A percentile compares a stretch with the other conserved stretches of the same genome.
Conservation (phyloP, 495 filamentous ascomycete species). For the Xylaria longipes region DNA sequence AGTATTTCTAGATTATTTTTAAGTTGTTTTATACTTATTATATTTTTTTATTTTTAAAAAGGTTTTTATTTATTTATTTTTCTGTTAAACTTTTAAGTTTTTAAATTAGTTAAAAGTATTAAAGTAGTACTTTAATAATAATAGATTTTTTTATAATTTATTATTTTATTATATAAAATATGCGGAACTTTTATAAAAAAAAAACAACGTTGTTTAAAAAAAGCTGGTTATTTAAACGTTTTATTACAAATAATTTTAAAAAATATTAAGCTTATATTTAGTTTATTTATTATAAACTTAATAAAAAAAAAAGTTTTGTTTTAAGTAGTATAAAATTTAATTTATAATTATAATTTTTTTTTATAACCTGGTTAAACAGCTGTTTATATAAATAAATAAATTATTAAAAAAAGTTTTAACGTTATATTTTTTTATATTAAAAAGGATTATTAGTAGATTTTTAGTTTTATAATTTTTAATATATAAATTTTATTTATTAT, state of each 20-base stretch:
- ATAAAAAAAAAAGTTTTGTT: too few relatives aligned
- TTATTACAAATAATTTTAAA: too few relatives aligned
- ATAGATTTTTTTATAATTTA: background rate
- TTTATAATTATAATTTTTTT: background rate
- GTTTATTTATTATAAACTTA: too few relatives aligned
- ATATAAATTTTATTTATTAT: background rate
- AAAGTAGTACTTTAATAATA: background rate
- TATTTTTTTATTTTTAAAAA: background rate
- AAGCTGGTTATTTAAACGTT: too few relatives aligned
- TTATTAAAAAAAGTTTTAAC: background rate
- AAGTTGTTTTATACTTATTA: background rate
- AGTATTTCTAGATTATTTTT: background rate
- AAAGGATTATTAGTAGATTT: background rate
- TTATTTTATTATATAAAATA: background rate
- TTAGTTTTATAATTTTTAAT: background rate
- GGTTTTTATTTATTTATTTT: too few relatives aligned
- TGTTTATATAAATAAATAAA: background rate
- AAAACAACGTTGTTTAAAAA: background rate
- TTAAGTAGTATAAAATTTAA: background rate
- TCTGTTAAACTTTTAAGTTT: too few relatives aligned
- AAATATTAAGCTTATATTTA: too few relatives aligned
- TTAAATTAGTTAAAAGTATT: background rate
- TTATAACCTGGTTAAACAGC: background rate
- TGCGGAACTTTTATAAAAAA: background rate
- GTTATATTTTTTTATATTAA: background rate